Evolutionary conservation across 2,329 filamentous ascomycete genomes (phyloP).

Genomic region (Phialemonium atrogriseum): DNA sequence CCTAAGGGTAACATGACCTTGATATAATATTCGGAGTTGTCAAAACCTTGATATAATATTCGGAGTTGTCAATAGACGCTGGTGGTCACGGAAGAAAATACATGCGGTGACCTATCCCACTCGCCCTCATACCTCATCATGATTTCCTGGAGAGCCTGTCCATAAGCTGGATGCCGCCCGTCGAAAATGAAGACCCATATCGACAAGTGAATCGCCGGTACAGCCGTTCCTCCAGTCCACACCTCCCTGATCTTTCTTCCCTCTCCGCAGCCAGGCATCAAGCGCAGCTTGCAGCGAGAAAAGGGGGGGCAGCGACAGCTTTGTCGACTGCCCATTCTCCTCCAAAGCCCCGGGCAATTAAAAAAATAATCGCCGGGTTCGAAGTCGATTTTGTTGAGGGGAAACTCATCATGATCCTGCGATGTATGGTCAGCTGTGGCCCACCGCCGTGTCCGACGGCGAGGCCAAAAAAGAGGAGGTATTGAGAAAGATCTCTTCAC

Average conservation of each 20-base stretch:
- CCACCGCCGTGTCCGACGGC: too few species aligned
- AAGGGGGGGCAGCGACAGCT: slow-evolving; percentile 24
- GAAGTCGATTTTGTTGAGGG: slow-evolving; percentile 2
- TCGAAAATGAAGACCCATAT: neutral
- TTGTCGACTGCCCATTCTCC: slow-evolving; percentile 4
- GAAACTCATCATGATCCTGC: neutral
- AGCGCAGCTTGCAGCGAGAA: slow-evolving; percentile 45
- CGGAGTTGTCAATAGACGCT: too few species aligned
- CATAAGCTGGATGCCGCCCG: too few species aligned
- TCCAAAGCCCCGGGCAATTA: slow-evolving; percentile 1
- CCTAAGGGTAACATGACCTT: too few species aligned
- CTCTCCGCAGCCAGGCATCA: slow-evolving; percentile 42
- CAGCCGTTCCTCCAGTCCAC: neutral
- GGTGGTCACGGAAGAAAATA: neutral
- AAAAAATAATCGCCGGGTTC: too few species aligned
- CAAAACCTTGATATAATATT: too few species aligned
- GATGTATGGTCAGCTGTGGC: neutral
- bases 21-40: too few species aligned
- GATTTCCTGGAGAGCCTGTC: too few species aligned
- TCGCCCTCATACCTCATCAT: too few species aligned
- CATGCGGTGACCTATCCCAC: neutral
- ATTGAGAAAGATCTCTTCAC: neutral
- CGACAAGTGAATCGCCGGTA: neutral
- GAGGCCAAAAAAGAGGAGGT: neutral
- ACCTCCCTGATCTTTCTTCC: slow-evolving; percentile 13